Base-by-base conservation (phyloP, 169 alveolate genomes). In the Eimeria maxima region DNA sequence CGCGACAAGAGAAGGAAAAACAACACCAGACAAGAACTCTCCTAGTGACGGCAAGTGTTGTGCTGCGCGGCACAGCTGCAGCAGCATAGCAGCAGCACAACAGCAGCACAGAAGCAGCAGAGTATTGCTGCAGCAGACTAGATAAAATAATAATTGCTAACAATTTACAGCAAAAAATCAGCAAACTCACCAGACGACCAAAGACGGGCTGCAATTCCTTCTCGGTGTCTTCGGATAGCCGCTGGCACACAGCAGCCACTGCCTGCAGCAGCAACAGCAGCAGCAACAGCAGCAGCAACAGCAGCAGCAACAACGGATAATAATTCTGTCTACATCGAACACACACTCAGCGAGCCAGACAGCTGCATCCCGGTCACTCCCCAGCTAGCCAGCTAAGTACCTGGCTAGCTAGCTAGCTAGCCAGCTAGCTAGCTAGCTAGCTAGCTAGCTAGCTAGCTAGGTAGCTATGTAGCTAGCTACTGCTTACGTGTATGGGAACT, bases 11-110 rank as follows among this genome's bases (percentile, higher is more conserved):
- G 89, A 45, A 44, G 89, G 89, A 47, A 78, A 78, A 0, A 78
- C 89, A 78, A 78, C 89, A 11, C 53, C 44, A n/a, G 89, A 78
- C 69, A 78, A 53, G 20, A 78, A 78, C 89, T 78, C 89, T 16
- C 89, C 89, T 5, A 78, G 42, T 18, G 89, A 78, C 11, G 89
- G 89, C 69, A 78, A 24, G 63, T 78, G 89, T 69, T 78, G 89
- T 69, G 89, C 89, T 78, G 89, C 89, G 24, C 89, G 89, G 42
- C 89, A 78, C 20, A 78, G 89, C 89, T 78, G 89, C 89, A 47
- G 69, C 89, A 44, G 29, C 84, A 74, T 55, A 74, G 18, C 60
- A 33, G 27, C 84, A 74, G 55, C 83, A 73, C 83, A 73, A n/a
- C 83, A 71, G 53, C 83, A 73, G 83, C 83, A 73, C 83, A 73